Evolutionary conservation across 106 monocot species (phyloP).

Genomic region (Acorus calamus): DNA sequence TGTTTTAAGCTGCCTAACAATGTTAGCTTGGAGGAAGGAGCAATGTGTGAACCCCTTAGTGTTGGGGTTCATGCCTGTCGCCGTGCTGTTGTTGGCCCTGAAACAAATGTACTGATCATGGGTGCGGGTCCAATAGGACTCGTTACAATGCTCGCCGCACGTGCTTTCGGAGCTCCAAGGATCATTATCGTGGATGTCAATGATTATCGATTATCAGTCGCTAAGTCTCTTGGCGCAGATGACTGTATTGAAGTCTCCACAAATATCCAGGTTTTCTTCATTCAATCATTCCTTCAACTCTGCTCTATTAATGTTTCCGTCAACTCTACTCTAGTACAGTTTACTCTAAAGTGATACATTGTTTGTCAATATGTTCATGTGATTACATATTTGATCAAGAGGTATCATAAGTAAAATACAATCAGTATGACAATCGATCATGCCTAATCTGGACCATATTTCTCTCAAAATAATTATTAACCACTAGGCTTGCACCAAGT

Average conservation of each 20-base stretch:
- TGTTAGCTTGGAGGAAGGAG: constrained; percentile 92
- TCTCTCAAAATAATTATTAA: too few relatives aligned
- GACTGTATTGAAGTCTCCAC: constrained; percentile 58
- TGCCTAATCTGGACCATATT: too few relatives aligned
- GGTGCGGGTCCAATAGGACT: constrained; percentile 98
- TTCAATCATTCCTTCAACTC: not conserved
- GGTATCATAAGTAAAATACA: too few relatives aligned
- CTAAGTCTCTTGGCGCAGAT: constrained; percentile 86
- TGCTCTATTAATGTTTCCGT: too few relatives aligned
- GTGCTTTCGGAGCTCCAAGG: constrained; percentile 75
- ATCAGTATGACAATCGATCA: too few relatives aligned
- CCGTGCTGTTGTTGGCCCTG: constrained; percentile 62
- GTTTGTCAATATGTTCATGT: too few relatives aligned
- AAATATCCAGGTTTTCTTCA: constrained; percentile 35
- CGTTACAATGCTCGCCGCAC: constrained; percentile 83
- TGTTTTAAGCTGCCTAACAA: constrained; percentile 92
- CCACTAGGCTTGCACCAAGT: too few relatives aligned
- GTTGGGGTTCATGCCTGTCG: constrained; percentile 90
- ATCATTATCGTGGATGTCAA: constrained; percentile 80
- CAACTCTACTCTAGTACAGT: too few relatives aligned
- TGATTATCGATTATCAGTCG: constrained; percentile 65
- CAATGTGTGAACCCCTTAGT: constrained; percentile 99
- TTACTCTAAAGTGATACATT: too few relatives aligned
- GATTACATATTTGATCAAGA: too few relatives aligned
- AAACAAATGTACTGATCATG: constrained; percentile 77